Conservation (phyloP, 306 rosid genomes). For the Dicorynia guianensis region DNA sequence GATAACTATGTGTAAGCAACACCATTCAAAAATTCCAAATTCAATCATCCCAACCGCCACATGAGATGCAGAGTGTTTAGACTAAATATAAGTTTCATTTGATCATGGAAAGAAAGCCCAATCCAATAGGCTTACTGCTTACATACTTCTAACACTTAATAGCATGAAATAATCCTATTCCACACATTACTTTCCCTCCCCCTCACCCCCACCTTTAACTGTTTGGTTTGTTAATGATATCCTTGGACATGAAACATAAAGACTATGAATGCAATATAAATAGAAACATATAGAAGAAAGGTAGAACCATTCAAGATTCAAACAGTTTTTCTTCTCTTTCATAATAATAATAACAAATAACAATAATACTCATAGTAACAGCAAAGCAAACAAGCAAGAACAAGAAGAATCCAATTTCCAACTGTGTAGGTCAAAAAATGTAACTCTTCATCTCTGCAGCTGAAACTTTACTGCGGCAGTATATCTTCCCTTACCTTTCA, state of each 20-base stretch:
- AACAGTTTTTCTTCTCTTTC: no score
- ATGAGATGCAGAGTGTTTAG: not conserved
- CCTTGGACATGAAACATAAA: constrained; percentile 4
- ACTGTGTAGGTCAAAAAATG: not conserved
- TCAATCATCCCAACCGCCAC: constrained; percentile 14
- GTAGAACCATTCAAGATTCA: no score
- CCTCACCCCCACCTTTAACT: not conserved
- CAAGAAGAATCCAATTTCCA: not conserved
- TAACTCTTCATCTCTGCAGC: not conserved
- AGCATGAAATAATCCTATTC: not conserved
- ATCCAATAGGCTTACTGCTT: not conserved
- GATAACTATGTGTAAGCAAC: constrained; percentile 12
- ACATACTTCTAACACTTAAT: not conserved
- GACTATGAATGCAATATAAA: not conserved
- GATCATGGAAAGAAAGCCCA: constrained; percentile 1
- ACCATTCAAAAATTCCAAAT: constrained; percentile 16
- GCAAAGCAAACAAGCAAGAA: not conserved
- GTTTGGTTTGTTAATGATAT: not conserved
- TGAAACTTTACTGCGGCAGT: not conserved
- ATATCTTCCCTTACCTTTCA: not conserved
- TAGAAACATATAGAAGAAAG: not conserved
- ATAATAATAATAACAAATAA: no score
- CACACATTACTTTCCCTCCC: not conserved
- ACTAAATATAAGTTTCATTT: not conserved
- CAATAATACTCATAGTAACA: not conserved